Base-by-base conservation (phyloP, 2,329 filamentous ascomycete species). In the Verticillium nubilum region DNA sequence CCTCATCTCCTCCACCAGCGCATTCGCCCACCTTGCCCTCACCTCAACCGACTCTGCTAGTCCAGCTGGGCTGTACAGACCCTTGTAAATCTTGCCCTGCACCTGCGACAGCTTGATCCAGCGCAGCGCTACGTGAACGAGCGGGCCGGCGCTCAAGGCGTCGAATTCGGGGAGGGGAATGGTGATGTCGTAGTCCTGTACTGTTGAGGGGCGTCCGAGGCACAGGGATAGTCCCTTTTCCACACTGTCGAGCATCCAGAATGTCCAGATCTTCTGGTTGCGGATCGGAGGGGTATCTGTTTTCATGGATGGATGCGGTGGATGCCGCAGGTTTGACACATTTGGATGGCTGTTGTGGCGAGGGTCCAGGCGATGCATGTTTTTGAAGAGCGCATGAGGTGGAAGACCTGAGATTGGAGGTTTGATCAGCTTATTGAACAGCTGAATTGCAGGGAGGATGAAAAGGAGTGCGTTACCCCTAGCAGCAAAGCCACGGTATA, bases 161-260 rank as follows among this genome's bases (percentile, higher is more conserved):
- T 61, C 74, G 76, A 27, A 68, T 61, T 19, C 69, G 62, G 65
- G 67, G 64, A 64, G 68, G 37, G 70, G 76, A 5, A 73, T 69
- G 15, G 70, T 81, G 59, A 86, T 81, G 61, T 86, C 84, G 68
- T 80, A 85, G 64, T 85, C 81, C 54, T 82, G 82, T 2, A 86
- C 76, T 4, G 76, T 76, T 0, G 82, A 80, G 0, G 81, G 73
- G 17, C 75, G 76, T 0, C 84, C 84, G 3, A 86, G 70, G 2
- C 82, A 77, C 3, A 87, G 74, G 0, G 82, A 81, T 19, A 86
- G 70, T 17, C 77, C 77, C 60, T 82, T 85, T 61, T 86, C 80
- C 15, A 86, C 70, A 53, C 80, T 77, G 63, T 86, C 87, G 0
- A 82, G 70, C 37, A 73, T 76, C 85, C 84, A 87, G 65, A 87